Evolutionary conservation across 495 filamentous ascomycete species (phyloP), one percentile per base, ranked within the genome.

Genomic region (Poronia punctata): DNA sequence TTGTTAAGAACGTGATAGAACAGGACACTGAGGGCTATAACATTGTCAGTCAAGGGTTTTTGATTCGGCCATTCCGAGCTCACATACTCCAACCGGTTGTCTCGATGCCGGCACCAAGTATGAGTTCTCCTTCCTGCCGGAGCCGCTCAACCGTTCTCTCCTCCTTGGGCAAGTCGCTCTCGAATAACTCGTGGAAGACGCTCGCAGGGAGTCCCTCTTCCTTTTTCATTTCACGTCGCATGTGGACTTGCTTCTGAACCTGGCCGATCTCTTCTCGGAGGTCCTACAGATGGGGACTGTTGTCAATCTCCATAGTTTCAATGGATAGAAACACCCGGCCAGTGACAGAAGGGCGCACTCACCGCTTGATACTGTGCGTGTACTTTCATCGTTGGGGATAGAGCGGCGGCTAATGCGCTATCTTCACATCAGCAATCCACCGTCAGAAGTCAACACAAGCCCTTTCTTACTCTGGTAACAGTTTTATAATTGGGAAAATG

Each of bases 41-140:
- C 19, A 43, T 8, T 17, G 6, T 11, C 28, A 30, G 4, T 14
- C 19, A 5, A 1, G 54, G 48, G 4, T 56, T 64, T 33, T 68
- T 58, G 8, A 42, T 39, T 4, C 66, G 47, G 46, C 60, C 74
- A n/a, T 57, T 55, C 8, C 65, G 50, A 11, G 52, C 45, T 5
- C 56, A 40, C 28, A 60, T 33, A 8, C 45, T 53, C 43, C 46
- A 45, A 3, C 49, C 49, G 15, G 68, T 67, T 7, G 71, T 72
- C 46, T 66, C 66, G 0, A 65, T 68, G 0, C 71, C 71, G 2
- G 60, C 71, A 20, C 51, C 53, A 2, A 66, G 39, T 20, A 76
- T 27, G 3, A 52, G 33, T 18, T 60, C 46, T 8, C 56, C 64
- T 39, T 76, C 72, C 30, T 70, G 54, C 19, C 42, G 45, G 0